Evolutionary conservation across 2,329 filamentous ascomycete species (phyloP).

Genomic region (Acephala macrosclerotiorum): DNA sequence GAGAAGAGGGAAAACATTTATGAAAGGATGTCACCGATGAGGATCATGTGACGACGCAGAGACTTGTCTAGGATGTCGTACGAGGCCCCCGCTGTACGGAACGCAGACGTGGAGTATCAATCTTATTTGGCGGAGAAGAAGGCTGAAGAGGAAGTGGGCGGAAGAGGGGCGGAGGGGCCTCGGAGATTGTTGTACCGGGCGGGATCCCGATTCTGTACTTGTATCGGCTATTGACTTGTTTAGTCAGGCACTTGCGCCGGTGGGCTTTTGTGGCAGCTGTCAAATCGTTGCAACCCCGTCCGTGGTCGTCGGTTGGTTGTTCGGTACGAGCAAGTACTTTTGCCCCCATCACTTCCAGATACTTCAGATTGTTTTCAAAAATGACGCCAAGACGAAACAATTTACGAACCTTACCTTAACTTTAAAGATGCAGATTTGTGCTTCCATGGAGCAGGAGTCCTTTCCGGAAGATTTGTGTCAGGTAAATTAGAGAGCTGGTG

Average conservation of each 20-base stretch:
- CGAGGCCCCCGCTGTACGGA: neutral
- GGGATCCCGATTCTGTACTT: neutral
- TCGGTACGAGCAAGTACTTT: neutral
- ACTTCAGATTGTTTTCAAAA: neutral
- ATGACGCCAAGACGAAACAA: conserved; percentile 9
- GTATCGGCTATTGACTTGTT: neutral
- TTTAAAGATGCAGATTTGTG: neutral
- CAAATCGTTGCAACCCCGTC: too few species aligned
- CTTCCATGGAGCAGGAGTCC: neutral
- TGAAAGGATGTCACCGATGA: neutral
- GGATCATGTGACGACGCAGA: conserved; percentile 6
- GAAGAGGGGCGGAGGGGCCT: neutral
- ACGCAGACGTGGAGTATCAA: neutral
- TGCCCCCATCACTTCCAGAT: too few species aligned
- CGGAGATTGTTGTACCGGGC: neutral
- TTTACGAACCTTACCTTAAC: neutral
- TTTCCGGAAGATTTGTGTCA: neutral
- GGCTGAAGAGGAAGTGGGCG: neutral
- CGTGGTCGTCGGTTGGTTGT: neutral
- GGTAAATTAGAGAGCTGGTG: neutral
- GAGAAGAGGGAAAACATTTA: neutral
- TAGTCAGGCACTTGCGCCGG: neutral
- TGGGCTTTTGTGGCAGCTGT: neutral
- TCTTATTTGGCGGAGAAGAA: conserved; percentile 11
- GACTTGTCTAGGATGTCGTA: neutral